phyloP scores from a whole-genome alignment of 139 green algal genomes.

The Pseudopediastrum boryanum region DNA sequence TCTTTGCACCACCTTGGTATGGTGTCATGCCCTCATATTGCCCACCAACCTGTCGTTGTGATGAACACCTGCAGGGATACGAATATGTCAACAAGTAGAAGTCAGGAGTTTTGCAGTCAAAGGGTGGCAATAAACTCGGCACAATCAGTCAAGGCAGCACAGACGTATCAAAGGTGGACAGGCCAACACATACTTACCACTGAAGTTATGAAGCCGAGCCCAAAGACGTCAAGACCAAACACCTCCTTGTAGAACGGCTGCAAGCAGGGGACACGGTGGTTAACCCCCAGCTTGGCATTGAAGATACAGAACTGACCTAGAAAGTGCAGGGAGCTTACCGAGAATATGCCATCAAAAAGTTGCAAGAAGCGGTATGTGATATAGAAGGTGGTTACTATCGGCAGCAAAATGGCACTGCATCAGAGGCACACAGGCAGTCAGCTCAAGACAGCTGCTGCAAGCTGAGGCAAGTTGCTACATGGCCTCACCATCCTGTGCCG shows the following conservation, averaged over 20 bases:
- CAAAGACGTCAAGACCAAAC: conserved; percentile 92
- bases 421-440: not conserved
- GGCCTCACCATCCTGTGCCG: conserved; percentile 55
- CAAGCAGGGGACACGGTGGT: not conserved
- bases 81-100: too few relatives aligned
- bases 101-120: too few relatives aligned
- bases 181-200: conserved; percentile 52
- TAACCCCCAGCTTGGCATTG: not conserved
- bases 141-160: not conserved
- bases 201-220: conserved; percentile 87
- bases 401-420: conserved; percentile 87
- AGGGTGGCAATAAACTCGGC: too few relatives aligned
- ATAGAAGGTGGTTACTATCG: conserved; percentile 86
- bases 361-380: conserved; percentile 54
- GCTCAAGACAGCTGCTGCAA: not conserved
- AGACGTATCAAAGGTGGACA: not conserved
- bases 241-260: conserved; percentile 81
- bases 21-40: too few relatives aligned
- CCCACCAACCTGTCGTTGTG: too few relatives aligned
- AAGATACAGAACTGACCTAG: not conserved
- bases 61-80: too few relatives aligned
- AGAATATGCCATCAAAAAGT: conserved; percentile 91
- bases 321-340: conserved; percentile 26
- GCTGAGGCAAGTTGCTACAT: not conserved
- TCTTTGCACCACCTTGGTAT: too few relatives aligned